Evolutionary conservation across 129 eudicot species (phyloP), one percentile per base, ranked within the genome.

Genomic region (Helichrysum umbraculigerum): DNA sequence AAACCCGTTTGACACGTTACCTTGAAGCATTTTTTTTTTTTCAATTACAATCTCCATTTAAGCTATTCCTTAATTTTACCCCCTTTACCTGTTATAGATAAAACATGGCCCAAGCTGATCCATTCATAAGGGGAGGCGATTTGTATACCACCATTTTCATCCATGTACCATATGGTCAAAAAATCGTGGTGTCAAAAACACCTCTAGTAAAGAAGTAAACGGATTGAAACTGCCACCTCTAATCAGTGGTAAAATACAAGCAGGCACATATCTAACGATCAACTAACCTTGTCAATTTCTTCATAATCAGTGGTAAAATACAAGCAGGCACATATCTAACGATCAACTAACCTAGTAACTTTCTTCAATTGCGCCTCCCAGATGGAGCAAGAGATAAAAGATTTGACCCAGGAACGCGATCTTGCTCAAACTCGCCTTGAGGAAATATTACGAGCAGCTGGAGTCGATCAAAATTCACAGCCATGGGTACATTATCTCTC

Each of bases 381-480:
- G 97, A 95, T 91, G 99, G 90, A 83, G 33, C 79, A 79, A 80
- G 94, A 95, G 80, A 92, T 95, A 50, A 82, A 67, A 75, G 94
- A 85, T 10, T 51, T 95, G 75, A 88, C 87, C 34, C 80, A 71
- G 25, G 96, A 95, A 75, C 96, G 94, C 17, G 96, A 94, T 76
- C 81, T 83, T 37, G 97, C 97, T 86, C 92, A 85, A 76, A 72
- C 86, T 68, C 93, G 82, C 74, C 71, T 87, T 15, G 89, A 91
- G 78, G 84, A 86, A 78, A 74, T 91, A 69, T 59, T 94, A 63
- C 81, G 59, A 47, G 82, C 89, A 30, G 77, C 82, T 39, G 79
- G 88, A 73, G 78, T 81, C 51, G 67, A 58, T 76, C 86, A 71
- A 82, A 69, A 71, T 80, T 63, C 88, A 71, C 70, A 50, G 61